These are phyloP conservation scores for Mycosarcoma mackinlayi DNA, from an alignment of 1,284 basidiomycete genomes.

Conservation along the genomic window DNA sequence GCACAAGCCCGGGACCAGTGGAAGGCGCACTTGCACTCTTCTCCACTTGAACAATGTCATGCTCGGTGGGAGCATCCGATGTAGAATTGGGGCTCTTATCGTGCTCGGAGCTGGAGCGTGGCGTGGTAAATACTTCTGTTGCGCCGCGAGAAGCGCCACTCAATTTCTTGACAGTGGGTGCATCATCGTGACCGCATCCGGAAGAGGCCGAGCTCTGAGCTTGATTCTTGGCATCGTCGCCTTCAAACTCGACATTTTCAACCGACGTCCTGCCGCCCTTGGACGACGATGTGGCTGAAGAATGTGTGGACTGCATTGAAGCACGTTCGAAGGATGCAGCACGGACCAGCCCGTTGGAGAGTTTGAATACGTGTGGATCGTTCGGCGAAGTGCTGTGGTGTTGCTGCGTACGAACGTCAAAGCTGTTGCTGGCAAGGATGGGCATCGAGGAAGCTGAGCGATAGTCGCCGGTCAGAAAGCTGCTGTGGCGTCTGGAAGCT, in stretches of 20 bases:
- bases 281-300: conserved; percentile 37
- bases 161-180: neutral
- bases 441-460: conserved; percentile 28
- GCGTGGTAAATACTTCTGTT: conserved; percentile 25
- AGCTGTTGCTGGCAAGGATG: conserved; percentile 36
- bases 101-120: conserved; percentile 29
- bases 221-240: conserved; percentile 21
- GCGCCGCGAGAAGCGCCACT: neutral
- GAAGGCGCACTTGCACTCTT: neutral
- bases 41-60: neutral
- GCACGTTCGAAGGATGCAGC: conserved; percentile 16
- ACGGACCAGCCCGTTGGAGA: conserved; percentile 1
- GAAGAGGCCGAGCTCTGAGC: conserved; percentile 41
- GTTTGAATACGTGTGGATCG: neutral
- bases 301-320: conserved; percentile 43
- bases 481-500: conserved; percentile 46
- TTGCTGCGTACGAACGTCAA: conserved; percentile 8
- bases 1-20: neutral
- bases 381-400: neutral
- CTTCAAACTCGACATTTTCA: conserved; percentile 41
- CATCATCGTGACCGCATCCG: conserved; percentile 24
- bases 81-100: conserved; percentile 1
- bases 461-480: conserved; percentile 36
- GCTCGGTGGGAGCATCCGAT: neutral
- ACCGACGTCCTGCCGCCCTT: conserved; percentile 22